Evolutionary conservation across 441 rosid species (phyloP), one percentile per base, ranked within the genome.

Genomic region (Syzygium syzygioides): DNA sequence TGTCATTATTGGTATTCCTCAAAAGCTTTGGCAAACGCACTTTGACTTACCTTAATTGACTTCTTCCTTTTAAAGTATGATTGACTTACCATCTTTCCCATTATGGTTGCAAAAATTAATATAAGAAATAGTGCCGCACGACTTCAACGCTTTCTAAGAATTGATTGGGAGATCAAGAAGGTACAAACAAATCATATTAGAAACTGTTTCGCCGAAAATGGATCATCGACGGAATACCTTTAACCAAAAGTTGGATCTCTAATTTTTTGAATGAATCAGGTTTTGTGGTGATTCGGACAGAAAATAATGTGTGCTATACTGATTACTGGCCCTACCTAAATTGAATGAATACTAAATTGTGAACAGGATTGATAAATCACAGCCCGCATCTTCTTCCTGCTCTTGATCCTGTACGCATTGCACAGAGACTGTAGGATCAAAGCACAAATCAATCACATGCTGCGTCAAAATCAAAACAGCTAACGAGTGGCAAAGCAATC

Each of bases 251-350:
- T 28, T 60, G 17, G 66, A 60, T 60, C 32, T 60, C 1, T 3
- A 2, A 4, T 60, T 14, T 60, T 28, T 60, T 60, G 66, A 60
- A 60, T 60, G 32, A 60, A 60, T 5, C 0, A 4, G 4, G 14
- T 60, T 60, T 1, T 5, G 2, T 60, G n/a, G 3, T 0, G 8
- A 60, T n/a, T 60, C 14, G 2, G 4, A 0, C 1, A 5, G 9
- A 7, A 26, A 26, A 7, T n/a, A 28, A 1, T 28, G 9, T 60
- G 18, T 13, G 28, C 6, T 15, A 8, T 26, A 60, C 14, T 9
- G 6, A 5, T 60, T 60, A 0, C 18, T 60, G 14, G 28, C 18
- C 1, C 66, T 60, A 60, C 28, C 2, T 7, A n/a, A 60, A 12
- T 7, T 60, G 32, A 60, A 13, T 26, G 28, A 28, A 28, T 60